phyloP scores from a whole-genome alignment of 352 stramenopile genomes.

The Plasmopara muralis region DNA sequence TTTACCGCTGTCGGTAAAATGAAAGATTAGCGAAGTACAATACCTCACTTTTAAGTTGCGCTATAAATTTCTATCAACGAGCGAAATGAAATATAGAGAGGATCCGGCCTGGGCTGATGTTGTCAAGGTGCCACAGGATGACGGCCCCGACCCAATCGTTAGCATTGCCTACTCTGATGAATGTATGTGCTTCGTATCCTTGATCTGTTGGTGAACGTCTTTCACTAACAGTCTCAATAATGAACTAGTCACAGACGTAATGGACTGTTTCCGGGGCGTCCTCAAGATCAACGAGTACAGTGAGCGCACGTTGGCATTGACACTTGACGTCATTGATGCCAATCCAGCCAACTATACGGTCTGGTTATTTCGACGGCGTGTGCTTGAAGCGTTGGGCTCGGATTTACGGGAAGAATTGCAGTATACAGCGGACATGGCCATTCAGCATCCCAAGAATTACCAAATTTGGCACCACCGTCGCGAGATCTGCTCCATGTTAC shows the following conservation, averaged over 20 bases:
- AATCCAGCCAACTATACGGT: constrained; percentile 99
- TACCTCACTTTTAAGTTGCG: constrained; percentile 1
- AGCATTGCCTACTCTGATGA: constrained; percentile 66
- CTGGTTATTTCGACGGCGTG: constrained; percentile 92
- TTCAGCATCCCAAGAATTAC: constrained; percentile 98
- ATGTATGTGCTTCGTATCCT: constrained; percentile 36
- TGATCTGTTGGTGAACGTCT: constrained; percentile 1
- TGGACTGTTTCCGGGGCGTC: constrained; percentile 94
- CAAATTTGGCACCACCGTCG: constrained; percentile 99
- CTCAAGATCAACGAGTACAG: constrained; percentile 88
- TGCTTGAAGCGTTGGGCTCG: constrained; percentile 74
- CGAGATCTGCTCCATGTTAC: constrained; percentile 84
- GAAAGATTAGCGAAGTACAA: not conserved
- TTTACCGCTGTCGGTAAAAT: not conserved
- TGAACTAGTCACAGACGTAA: constrained; percentile 79
- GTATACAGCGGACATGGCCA: constrained; percentile 81
- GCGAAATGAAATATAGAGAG: constrained; percentile 47
- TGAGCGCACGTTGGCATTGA: constrained; percentile 88
- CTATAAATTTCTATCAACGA: not conserved
- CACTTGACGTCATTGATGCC: constrained; percentile 87
- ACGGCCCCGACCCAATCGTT: constrained; percentile 71
- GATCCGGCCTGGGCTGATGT: constrained; percentile 76
- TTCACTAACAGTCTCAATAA: constrained; percentile 1
- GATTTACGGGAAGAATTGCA: constrained; percentile 62
- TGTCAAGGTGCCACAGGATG: constrained; percentile 75